Base-by-base conservation (phyloP, 495 filamentous ascomycete genomes). In the Penicillium taxi region DNA sequence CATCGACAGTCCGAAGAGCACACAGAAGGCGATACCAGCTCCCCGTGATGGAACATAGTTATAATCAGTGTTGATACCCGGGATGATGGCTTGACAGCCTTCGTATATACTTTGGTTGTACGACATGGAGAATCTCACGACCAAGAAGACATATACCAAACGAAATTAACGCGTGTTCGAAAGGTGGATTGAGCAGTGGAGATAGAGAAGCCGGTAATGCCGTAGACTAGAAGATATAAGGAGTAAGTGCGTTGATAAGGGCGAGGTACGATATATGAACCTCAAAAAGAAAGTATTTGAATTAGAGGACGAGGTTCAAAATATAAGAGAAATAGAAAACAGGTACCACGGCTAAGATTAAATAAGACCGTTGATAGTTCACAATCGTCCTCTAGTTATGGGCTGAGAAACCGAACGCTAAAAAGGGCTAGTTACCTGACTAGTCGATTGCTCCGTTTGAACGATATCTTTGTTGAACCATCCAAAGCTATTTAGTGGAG, bases 1-100 rank as follows among this genome's bases (percentile, higher is more conserved):
- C 50, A 69, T 57, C 0, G 63, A 61, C n/a, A 74, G 46, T 27
- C 60, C 64, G 37, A 77, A 80, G 9, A 75, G 59, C 7, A 62
- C 52, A 14, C 50, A 55, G 45, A 76, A 77, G 4, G 53, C 55
- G 29, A 77, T 66, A 8, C 74, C 75, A 4, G 69, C 67, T 9
- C 52, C 66, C 8, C 75, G 53, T n/a, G 61, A 66, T 2, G 74
- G 74, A 15, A 45, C 24, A 43, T 79, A 79, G 30, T 69, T 70
- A 42, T 79, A 79, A 11, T 55, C 39, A 1, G 51, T 62, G 9
- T 18, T 40, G 6, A 52, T n/a, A 9, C 61, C 61, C 5, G 45
- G 34, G 19, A 66, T 28, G 26, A 9, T 12, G n/a, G 5, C 26
- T 13, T 28, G 11, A 28, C 15, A 4, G 26, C 26, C 5, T 4